These are phyloP conservation scores for Lipomyces mesembrius DNA, from an alignment of 805 yeast genomes.

Conservation along the genomic window DNA sequence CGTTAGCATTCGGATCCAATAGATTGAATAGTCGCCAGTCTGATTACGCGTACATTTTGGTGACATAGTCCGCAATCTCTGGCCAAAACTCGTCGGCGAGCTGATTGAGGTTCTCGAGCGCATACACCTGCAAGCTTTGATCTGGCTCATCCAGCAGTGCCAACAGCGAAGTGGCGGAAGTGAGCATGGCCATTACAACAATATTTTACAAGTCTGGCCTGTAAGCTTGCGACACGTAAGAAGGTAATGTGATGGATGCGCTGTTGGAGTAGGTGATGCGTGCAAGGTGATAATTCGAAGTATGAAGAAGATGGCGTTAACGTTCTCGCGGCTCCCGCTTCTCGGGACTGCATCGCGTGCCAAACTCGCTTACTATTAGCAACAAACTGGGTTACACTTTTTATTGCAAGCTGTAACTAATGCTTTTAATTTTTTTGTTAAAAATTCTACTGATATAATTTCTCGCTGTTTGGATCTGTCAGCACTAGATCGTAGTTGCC, in stretches of 20 bases:
- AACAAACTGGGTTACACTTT: neutral
- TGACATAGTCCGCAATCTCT: conserved; percentile 87
- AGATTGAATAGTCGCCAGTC: neutral
- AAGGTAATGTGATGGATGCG: neutral
- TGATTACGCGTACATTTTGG: conserved; percentile 57
- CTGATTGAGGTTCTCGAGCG: conserved; percentile 76
- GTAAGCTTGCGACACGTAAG: neutral
- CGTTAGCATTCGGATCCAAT: neutral
- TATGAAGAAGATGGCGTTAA: conserved; percentile 10
- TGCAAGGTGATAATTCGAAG: conserved; percentile 15
- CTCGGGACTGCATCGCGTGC: neutral
- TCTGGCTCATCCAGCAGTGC: conserved; percentile 88
- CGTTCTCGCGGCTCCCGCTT: neutral
- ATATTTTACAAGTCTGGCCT: neutral
- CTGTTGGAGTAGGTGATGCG: conserved; percentile 8
- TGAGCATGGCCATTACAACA: conserved; percentile 46
- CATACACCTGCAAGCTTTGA: conserved; percentile 74
- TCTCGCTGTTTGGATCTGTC: neutral
- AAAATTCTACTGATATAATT: neutral
- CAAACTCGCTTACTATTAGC: neutral
- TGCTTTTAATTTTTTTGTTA: no score
- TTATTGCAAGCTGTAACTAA: neutral
- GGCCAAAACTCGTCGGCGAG: conserved; percentile 95
- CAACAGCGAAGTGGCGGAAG: conserved; percentile 88
- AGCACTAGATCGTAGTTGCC: neutral